These are phyloP conservation scores for Naganishia randhawae DNA, from an alignment of 768 basidiomycete genomes.

Conservation along the genomic window DNA sequence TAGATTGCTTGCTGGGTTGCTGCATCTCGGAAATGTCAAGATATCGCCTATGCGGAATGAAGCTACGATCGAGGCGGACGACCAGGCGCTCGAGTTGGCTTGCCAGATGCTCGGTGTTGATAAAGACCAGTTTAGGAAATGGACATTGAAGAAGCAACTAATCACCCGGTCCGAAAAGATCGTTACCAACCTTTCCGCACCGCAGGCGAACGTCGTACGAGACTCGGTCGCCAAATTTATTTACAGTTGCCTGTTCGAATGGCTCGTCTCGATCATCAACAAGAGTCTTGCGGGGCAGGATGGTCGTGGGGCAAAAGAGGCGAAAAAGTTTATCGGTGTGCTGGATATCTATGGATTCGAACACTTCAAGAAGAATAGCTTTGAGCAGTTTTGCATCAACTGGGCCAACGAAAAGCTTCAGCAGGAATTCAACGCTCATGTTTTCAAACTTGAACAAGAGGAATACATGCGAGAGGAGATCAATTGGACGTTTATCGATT, in stretches of 20 bases:
- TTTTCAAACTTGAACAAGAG: conserved; percentile 85
- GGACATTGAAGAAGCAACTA: conserved; percentile 98
- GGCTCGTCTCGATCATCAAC: conserved; percentile 95
- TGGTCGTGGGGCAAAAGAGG: conserved; percentile 65
- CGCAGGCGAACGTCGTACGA: conserved; percentile 87
- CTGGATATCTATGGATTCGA: conserved; percentile 97
- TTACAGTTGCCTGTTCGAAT: conserved; percentile 97
- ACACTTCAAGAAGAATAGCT: conserved; percentile 79
- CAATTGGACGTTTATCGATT: conserved; percentile 99
- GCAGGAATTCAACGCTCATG: conserved; percentile 99
- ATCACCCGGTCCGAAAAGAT: conserved; percentile 93
- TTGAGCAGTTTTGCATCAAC: conserved; percentile 97
- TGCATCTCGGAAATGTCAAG: conserved; percentile 98
- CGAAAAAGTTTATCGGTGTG: conserved; percentile 99
- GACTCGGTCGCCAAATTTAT: conserved; percentile 98
- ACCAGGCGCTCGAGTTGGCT: conserved; percentile 71
- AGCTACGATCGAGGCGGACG: conserved; percentile 70
- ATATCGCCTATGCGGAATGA: conserved; percentile 58
- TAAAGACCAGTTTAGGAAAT: conserved; percentile 91
- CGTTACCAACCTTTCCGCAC: conserved; percentile 73
- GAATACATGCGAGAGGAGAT: conserved; percentile 98
- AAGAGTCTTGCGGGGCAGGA: conserved; percentile 94
- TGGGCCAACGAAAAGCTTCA: conserved; percentile 90
- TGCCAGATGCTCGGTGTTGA: conserved; percentile 88
- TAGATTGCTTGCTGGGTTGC: conserved; percentile 80